Base-by-base conservation (phyloP, 345 rosid genomes). In the Trapa incisa region DNA sequence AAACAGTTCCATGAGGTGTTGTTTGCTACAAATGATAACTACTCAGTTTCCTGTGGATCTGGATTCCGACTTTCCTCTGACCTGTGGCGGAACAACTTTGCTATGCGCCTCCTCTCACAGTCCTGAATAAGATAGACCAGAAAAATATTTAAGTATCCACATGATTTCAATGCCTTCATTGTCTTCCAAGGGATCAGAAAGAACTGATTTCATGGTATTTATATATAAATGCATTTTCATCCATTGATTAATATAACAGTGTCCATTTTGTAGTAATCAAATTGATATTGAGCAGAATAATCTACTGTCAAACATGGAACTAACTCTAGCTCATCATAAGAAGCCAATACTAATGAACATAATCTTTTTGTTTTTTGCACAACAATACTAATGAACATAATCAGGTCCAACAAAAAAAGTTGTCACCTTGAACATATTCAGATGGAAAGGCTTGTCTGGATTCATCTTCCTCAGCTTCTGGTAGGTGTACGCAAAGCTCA, bases 371-470 rank as follows among this genome's bases (percentile, higher is more conserved):
- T 22, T 22, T 22, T 22, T 22, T 22, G 29, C 29, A 22, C 29
- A 22, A 22, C 0, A 45, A 3, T 45, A 45, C 11, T 7, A 45
- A 45, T 7, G 48, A 45, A 6, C 29, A 22, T 22, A 22, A 22
- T 22, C 29, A 7, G 48, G 48, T 45, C 48, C 7, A 45, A 3
- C 48, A 45, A 45, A 45, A 45, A 3, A 41, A 22, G 29, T 41
- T 1, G 54, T 37, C 65, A 87, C 99, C 96, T 91, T 94, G 80
- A 91, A 94, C 99, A 94, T 94, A 72, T 94, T 85, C 32, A 94
- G 86, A 75, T 86, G 83, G 75, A 91, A 94, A 8, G 94, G 87
- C 75, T 82, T 85, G 63, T 73, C 81, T 52, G 96, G 89, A 78
- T 94, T 94, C 85, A 78, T 81, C 75, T 86, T 81, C 78, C 85